Evolutionary conservation across 768 basidiomycete species (phyloP), one percentile per base, ranked within the genome.

Genomic region (Leucosporidium creatinivorum): DNA sequence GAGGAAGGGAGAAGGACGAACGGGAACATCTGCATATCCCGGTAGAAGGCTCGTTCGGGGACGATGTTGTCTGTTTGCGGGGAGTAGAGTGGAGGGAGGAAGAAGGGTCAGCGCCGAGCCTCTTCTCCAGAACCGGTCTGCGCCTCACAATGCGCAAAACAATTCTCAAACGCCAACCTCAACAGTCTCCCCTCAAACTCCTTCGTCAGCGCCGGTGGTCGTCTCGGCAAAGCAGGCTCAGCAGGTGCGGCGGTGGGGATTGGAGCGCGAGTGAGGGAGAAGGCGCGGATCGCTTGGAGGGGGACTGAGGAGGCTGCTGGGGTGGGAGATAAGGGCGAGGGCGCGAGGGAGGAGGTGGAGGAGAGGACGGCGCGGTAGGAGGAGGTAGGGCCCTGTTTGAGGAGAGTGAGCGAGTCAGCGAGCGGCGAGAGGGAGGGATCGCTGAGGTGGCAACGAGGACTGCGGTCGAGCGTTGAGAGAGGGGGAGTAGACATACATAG

Each of bases 311-410:
- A 5, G 33, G 33, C 33, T 4, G 33, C 33, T 66, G 69, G 8
- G 50, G 30, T 21, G 62, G 4, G 69, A 58, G 56, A 13, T 31
- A 7, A 61, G 55, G 23, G 61, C 56, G 66, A 59, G 63, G 49
- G 33, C 10, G 33, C 10, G 33, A 33, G 62, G 8, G 69, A 58
- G 56, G n/a, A 28, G 25, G 64, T 55, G 25, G 61, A 59, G 63
- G 62, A 63, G 49, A 70, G 63, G n/a, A 70, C 69, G 21, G 69
- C 59, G 39, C 69, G 69, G 44, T 67, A 70, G 2, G 55, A 63
- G 28, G 39, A 48, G 12, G 62, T 63, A 5, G 62, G 62, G 3
- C 62, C 62, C 63, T 25, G 63, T 67, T 25, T 62, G 66, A 52
- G 65, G 58, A 18, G 66, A 63, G 1, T n/a, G 66, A 66, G 18